phyloP scores from a whole-genome alignment of 2,329 filamentous ascomycete species.

The Nemania bipapillata region DNA sequence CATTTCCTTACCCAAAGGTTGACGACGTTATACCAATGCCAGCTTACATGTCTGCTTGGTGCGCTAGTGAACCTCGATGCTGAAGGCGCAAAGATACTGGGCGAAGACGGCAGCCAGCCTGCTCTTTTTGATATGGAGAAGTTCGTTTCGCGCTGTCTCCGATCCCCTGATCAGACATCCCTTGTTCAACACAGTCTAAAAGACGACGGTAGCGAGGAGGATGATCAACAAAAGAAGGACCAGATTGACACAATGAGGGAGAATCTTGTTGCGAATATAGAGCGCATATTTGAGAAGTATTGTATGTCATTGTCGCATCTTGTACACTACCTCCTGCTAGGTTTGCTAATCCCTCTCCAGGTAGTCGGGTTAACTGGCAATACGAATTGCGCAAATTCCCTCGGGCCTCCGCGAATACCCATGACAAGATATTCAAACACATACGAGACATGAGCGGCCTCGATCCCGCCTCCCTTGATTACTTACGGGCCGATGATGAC shows the following conservation, averaged over 20 bases:
- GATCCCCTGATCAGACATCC: constrained; percentile 20
- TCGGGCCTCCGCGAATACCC: constrained; percentile 1
- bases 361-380: constrained; percentile 1
- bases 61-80: constrained; percentile 9
- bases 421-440: constrained; percentile 5
- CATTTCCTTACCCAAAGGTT: constrained; percentile 2
- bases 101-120: not conserved
- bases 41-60: constrained; percentile 20
- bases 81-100: not conserved
- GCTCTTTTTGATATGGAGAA: constrained; percentile 24
- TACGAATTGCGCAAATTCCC: constrained; percentile 19
- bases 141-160: constrained; percentile 22
- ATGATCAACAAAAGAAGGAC: constrained; percentile 10
- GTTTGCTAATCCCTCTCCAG: constrained; percentile 3
- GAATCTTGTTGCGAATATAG: constrained; percentile 15
- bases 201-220: too few species aligned
- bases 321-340: too few species aligned
- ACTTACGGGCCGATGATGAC: constrained; percentile 24
- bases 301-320: not conserved
- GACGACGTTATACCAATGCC: not conserved
- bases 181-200: too few species aligned
- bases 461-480: constrained; percentile 17
- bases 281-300: constrained; percentile 8
- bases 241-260: constrained; percentile 14
- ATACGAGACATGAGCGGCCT: constrained; percentile 13